Evolutionary conservation across 306 rosid genomes (phyloP).

Genomic region (Coriaria nepalensis): DNA sequence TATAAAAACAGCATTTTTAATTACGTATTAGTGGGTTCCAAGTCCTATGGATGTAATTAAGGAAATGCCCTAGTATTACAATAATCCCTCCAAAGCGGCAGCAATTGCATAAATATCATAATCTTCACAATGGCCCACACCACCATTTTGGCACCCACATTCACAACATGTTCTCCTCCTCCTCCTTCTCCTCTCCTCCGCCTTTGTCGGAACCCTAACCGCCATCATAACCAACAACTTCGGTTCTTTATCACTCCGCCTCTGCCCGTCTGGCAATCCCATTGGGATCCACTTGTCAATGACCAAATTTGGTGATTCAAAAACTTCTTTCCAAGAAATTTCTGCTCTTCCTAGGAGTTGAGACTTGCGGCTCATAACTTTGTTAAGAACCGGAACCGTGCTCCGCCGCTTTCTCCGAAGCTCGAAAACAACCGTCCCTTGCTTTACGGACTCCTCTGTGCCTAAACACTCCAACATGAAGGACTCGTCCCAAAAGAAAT

Average conservation of each 20-base stretch:
- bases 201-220: constrained; percentile 11
- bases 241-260: constrained; percentile 12
- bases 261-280: constrained; percentile 16
- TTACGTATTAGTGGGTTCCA: too few relatives aligned
- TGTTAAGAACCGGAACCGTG: constrained; percentile 21
- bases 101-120: constrained; percentile 45
- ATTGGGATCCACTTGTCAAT: constrained; percentile 50
- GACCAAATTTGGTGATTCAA: constrained; percentile 51
- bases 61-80: too few relatives aligned
- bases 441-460: constrained; percentile 27
- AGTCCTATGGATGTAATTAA: too few relatives aligned
- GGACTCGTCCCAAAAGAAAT: constrained; percentile 52
- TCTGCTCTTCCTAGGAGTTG: constrained; percentile 46
- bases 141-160: constrained; percentile 55
- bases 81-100: constrained; percentile 34
- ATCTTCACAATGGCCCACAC: constrained; percentile 26
- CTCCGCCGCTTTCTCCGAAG: constrained; percentile 34
- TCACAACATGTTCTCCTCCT: constrained; percentile 19
- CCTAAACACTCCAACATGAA: constrained; percentile 58
- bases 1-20: too few relatives aligned
- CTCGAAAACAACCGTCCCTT: constrained; percentile 51
- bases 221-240: constrained; percentile 43
- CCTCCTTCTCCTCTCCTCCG: constrained; percentile 15
- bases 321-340: constrained; percentile 47
- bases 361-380: constrained; percentile 28